Conservation (phyloP, 2,329 filamentous ascomycete genomes). For the Xenosphaeropsis pyriputrescens region DNA sequence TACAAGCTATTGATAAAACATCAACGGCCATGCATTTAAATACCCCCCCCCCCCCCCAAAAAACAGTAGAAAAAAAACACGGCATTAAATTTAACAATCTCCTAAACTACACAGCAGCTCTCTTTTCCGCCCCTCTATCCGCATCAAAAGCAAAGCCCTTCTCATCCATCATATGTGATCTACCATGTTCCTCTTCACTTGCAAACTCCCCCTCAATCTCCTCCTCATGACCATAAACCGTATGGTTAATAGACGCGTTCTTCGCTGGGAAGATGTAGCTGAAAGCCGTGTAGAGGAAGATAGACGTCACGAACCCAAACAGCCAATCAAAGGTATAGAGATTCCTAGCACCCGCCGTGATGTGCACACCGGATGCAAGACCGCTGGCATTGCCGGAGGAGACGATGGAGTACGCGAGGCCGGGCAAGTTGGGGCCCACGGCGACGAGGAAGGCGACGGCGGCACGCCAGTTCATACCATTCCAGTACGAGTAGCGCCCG, state of each 20-base stretch:
- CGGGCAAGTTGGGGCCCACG: constrained; percentile 12
- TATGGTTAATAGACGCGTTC: constrained; percentile 30
- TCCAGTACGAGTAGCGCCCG: constrained; percentile 11
- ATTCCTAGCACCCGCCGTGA: constrained; percentile 29
- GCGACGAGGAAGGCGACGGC: constrained; percentile 11
- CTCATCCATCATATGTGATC: too few relatives aligned
- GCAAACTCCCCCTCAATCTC: background rate
- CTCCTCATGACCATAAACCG: constrained; percentile 20
- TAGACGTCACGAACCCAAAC: constrained; percentile 41
- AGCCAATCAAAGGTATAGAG: constrained; percentile 55
- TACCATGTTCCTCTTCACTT: too few relatives aligned
- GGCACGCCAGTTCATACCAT: constrained; percentile 15
- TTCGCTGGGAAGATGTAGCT: constrained; percentile 30
- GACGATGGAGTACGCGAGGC: constrained; percentile 11
- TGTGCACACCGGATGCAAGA: constrained; percentile 9
- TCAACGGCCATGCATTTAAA: too few relatives aligned
- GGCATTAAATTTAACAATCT: too few relatives aligned
- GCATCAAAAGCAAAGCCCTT: too few relatives aligned
- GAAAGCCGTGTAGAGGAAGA: constrained; percentile 37
- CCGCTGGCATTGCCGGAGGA: constrained; percentile 4
- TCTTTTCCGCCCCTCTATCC: too few relatives aligned
- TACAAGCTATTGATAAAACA: too few relatives aligned
- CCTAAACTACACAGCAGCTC: too few relatives aligned
- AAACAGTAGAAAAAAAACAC: too few relatives aligned
- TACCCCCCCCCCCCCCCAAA: too few relatives aligned